Evolutionary conservation across 345 rosid species (phyloP).

Genomic region (Erysimum cheiranthoides): DNA sequence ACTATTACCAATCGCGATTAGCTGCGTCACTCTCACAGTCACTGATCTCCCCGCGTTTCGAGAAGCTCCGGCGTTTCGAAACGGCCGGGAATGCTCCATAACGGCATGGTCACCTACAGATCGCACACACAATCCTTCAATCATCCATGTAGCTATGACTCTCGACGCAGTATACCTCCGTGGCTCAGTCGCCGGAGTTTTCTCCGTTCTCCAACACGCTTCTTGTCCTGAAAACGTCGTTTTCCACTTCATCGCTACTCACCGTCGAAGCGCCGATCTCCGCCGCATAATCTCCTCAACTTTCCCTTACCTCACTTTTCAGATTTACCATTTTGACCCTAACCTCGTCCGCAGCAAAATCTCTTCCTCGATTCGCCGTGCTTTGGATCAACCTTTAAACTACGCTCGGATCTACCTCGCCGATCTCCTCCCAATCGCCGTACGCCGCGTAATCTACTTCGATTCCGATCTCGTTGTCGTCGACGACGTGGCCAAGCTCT

Average conservation of each 20-base stretch:
- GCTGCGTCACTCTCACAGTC: conserved; percentile 14
- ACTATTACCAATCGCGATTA: conserved; percentile 26
- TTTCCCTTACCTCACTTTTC: conserved; percentile 73
- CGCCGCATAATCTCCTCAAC: conserved; percentile 65
- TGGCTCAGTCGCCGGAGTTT: conserved; percentile 83
- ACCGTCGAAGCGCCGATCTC: conserved; percentile 58
- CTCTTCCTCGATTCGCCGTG: conserved; percentile 74
- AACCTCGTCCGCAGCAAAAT: conserved; percentile 68
- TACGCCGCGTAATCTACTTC: conserved; percentile 78
- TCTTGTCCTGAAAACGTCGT: conserved; percentile 83
- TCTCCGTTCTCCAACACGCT: conserved; percentile 87
- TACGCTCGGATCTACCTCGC: conserved; percentile 91
- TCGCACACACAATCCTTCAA: conserved; percentile 46
- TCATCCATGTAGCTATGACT: conserved; percentile 84
- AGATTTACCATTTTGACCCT: conserved; percentile 75
- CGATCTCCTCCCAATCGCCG: conserved; percentile 67
- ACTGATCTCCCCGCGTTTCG: conserved; percentile 53
- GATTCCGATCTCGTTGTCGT: conserved; percentile 89
- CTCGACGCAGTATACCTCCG: conserved; percentile 89
- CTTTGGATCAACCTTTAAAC: conserved; percentile 85
- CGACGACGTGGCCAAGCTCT: conserved; percentile 83
- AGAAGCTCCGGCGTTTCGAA: conserved; percentile 80
- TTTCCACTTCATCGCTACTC: conserved; percentile 77
- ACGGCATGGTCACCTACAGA: conserved; percentile 47
- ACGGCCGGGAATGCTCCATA: conserved; percentile 63